Evolutionary conservation across 2,329 filamentous ascomycete genomes (phyloP).

Genomic region (Alternaria rosae): DNA sequence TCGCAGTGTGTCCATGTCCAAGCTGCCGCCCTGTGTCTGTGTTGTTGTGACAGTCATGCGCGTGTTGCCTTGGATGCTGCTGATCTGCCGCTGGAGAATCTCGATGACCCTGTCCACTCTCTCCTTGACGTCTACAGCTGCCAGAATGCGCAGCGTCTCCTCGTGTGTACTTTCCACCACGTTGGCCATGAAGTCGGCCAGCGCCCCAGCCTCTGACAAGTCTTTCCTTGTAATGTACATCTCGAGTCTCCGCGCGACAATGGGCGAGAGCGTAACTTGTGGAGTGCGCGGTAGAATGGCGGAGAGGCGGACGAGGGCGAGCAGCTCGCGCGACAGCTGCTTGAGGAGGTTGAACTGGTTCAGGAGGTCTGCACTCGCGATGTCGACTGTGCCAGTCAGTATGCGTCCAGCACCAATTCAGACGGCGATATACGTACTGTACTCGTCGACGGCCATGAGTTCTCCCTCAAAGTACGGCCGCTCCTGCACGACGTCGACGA

Average conservation of each 20-base stretch:
- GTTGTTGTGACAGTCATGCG: slow-evolving; percentile 81
- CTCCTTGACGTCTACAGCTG: slow-evolving; percentile 79
- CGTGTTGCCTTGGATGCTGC: slow-evolving; percentile 83
- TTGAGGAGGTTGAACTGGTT: slow-evolving; percentile 82
- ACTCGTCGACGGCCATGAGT: slow-evolving; percentile 74
- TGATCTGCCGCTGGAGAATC: slow-evolving; percentile 81
- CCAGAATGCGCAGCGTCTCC: slow-evolving; percentile 86
- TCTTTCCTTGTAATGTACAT: slow-evolving; percentile 86
- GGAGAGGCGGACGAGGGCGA: slow-evolving; percentile 83
- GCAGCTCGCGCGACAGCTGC: slow-evolving; percentile 82
- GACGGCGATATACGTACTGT: slow-evolving; percentile 57
- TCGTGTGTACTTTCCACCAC: slow-evolving; percentile 86
- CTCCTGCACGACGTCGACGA: slow-evolving; percentile 78
- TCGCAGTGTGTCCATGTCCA: slow-evolving; percentile 55
- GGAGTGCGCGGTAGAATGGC: slow-evolving; percentile 79
- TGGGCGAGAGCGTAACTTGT: slow-evolving; percentile 73
- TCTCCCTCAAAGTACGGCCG: slow-evolving; percentile 87
- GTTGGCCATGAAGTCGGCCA: slow-evolving; percentile 98
- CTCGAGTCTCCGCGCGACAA: slow-evolving; percentile 86
- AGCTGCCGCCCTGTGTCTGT: slow-evolving; percentile 56
- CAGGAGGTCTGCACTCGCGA: slow-evolving; percentile 62
- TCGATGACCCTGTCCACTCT: slow-evolving; percentile 84
- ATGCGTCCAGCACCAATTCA: background rate
- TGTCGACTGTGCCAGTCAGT: slow-evolving; percentile 35
- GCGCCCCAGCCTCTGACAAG: slow-evolving; percentile 78